phyloP scores from a whole-genome alignment of 1,284 basidiomycete species.

The Earliella scabrosa region DNA sequence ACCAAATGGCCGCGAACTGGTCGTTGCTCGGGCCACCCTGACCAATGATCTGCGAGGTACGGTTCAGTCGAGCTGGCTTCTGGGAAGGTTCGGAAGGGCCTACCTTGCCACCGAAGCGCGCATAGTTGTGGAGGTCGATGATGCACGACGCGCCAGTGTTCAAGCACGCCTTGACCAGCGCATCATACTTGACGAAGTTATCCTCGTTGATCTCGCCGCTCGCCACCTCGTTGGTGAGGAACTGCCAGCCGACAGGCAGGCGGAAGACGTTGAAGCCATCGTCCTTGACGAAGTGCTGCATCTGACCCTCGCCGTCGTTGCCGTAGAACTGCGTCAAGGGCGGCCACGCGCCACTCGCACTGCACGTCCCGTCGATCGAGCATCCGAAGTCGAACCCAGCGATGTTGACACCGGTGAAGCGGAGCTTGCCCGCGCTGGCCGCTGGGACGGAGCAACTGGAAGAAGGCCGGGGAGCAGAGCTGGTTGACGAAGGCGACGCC shows the following conservation, averaged over 20 bases:
- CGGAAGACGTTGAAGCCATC: conserved; percentile 57
- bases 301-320: conserved; percentile 52
- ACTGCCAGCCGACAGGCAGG: conserved; percentile 62
- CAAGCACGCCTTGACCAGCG: conserved; percentile 52
- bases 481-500: background rate
- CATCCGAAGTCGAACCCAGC: conserved; percentile 55
- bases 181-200: conserved; percentile 54
- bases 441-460: conserved; percentile 20
- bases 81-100: background rate
- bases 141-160: conserved; percentile 50
- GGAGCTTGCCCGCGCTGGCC: conserved; percentile 28
- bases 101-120: conserved; percentile 52
- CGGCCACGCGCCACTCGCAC: conserved; percentile 45
- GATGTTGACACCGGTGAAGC: conserved; percentile 45
- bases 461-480: conserved; percentile 11
- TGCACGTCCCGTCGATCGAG: conserved; percentile 45
- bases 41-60: conserved; percentile 49
- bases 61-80: background rate
- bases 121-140: conserved; percentile 65
- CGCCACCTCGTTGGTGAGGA: conserved; percentile 46
- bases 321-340: conserved; percentile 50
- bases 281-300: conserved; percentile 57
- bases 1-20: conserved; percentile 59
- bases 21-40: conserved; percentile 64
- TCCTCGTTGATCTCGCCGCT: conserved; percentile 48